Evolutionary conservation across 2,329 filamentous ascomycete genomes (phyloP), one percentile per base, ranked within the genome.

Genomic region (Cladophialophora chaetospira): DNA sequence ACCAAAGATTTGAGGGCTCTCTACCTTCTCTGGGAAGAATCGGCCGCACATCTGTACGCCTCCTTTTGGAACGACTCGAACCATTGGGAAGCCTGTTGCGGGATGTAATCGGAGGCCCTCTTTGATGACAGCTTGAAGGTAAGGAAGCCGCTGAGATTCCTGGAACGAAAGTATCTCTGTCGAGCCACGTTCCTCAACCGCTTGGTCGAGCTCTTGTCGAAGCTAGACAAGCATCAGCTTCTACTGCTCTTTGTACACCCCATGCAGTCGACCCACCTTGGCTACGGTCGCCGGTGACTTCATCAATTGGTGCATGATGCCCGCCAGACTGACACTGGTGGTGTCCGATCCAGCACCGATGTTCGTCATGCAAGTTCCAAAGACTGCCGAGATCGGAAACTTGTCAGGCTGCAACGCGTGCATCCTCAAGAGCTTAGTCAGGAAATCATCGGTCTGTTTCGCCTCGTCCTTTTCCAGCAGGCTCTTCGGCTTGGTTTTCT

Each of bases 81-180:
- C 88, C 47, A 92, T 77, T 0, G 86, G 84, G 2, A 91, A 74
- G 0, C 88, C 89, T 0, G 87, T 80, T 0, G 88, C 87, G 0
- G 89, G 89, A 69, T 92, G 87, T 63, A 90, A 68, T 10, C 88
- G 83, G 74, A 92, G 88, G 2, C 86, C 83, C 70, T 94, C 89
- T 67, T 91, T 88, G 65, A 93, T 80, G 51, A 84, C 85, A 2
- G 88, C 88, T 66, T 91, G 87, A 5, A 94, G 82, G 68, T 91
- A 93, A 0, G 83, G 82, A 3, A 93, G 77, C 53, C 81, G 82
- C 69, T 44, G 79, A 25, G 79, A 79, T 71, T 91, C 87, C 23
- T 82, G 69, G 82, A 86, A 92, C 0, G 85, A 47, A 10, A 64
- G 31, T 6, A 54, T 57, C 11, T 50, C 45, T 13, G 29, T 33